Base-by-base conservation (phyloP, 2,329 filamentous ascomycete genomes). In the Byssothecium circinans region DNA sequence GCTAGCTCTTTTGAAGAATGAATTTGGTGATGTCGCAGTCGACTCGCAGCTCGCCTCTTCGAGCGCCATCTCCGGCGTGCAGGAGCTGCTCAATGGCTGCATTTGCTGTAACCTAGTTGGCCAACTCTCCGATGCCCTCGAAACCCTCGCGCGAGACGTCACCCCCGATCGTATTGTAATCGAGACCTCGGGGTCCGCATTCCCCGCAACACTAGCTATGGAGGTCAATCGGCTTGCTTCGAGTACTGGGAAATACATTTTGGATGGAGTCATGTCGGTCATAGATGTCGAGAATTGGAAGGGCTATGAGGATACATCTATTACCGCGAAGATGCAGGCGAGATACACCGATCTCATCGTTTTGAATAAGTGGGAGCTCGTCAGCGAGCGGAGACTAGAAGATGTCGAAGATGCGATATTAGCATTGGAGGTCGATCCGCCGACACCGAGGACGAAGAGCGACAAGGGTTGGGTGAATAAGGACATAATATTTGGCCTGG, bases 51-150 rank as follows among this genome's bases (percentile, higher is more conserved):
- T 99, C 23, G 92, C 94, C 14, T 80, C 87, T 0, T 87, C 87
- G 12, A 83, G 83, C 41, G 85, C 91, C 53, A 91, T 99, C 58
- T 87, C 89, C 1, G 92, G 91, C 45, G 91, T 96, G 4, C 88
- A 88, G 61, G 94, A 99, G 73, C 81, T 99, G 1, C 85, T 99
- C 44, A 95, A 96, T 70, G 94, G 92, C 57, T 97, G 94, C 75
- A 97, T 99, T 73, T 99, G 94, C 81, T 99, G 94, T 77, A 97
- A 97, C 69, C 86, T 97, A 20, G 92, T 99, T 51, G 94, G 94
- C 14, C 89, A 95, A 71, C 83, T 99, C 7, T 83, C 84, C 50
- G 84, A 87, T 39, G 91, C 92, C 1, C 84, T 99, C 15, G 75
- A 81, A 35, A 85, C 94, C 64, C 84, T 99, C 33, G 81, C 82